Evolutionary conservation across 345 rosid species (phyloP), one percentile per base, ranked within the genome.

Genomic region (Passiflora organensis): DNA sequence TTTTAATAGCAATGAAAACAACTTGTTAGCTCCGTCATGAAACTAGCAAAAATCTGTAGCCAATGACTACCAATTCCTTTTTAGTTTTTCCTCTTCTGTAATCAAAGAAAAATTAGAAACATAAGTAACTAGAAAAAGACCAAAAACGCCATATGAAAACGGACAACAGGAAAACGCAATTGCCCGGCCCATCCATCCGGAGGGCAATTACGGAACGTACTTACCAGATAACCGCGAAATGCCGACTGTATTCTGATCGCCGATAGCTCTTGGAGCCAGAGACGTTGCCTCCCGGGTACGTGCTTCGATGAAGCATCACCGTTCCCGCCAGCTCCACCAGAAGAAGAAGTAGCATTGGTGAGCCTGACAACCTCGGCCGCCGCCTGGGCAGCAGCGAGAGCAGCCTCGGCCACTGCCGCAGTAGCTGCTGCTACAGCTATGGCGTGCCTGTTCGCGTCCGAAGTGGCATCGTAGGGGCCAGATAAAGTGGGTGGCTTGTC

Each of bases 401-500:
- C 73, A 6, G 73, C 73, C 34, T 69, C 68, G 2, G 73, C 73
- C 12, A 63, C 73, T 0, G 73, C 68, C 5, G 73, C 73, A 21
- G 73, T 63, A 17, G 73, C 73, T 13, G 73, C 73, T 6, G 73
- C 73, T 11, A 69, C 68, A 0, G 73, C 73, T 10, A 69, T 69
- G 2, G 73, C 73, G 34, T 69, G 73, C 59, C 45, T 62, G 32
- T 53, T 60, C 0, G 81, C 65, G 1, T 65, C 74, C 56, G 75
- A n/a, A n/a, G n/a, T 51, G 18, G 1, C 14, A 21, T 48, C 68
- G n/a, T 56, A 70, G 10, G 52, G 14, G 23, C 1, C 51, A 19
- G 68, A 37, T 13, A 22, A 13, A 13, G 23, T 6, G n/a, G n/a
- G n/a, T n/a, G n/a, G n/a, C n/a, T n/a, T n/a, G 12, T 48, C 32